phyloP scores from a whole-genome alignment of 371 early-diverging fungal genomes.

The Coemansia sp. region DNA sequence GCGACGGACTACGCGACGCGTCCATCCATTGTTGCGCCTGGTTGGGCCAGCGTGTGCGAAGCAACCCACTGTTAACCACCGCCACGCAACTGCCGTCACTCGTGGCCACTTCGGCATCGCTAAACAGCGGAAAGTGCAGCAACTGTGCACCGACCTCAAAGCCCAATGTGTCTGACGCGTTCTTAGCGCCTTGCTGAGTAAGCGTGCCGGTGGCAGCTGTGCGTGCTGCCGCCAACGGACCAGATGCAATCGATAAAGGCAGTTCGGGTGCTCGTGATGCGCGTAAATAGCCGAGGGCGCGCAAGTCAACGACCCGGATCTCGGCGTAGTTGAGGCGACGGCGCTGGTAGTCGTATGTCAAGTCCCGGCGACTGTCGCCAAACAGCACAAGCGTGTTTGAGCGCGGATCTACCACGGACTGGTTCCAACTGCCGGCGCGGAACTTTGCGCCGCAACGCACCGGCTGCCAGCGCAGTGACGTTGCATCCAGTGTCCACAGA shows the following conservation, averaged over 20 bases:
- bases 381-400: conserved; percentile 66
- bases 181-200: neutral
- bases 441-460: conserved; percentile 68
- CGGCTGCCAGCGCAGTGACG: conserved; percentile 65
- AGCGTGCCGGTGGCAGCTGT: conserved; percentile 22
- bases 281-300: conserved; percentile 63
- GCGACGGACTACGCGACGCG: neutral
- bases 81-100: conserved; percentile 57
- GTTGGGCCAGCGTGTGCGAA: conserved; percentile 67
- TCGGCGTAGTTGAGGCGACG: conserved; percentile 77
- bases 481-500: conserved; percentile 71
- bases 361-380: conserved; percentile 67
- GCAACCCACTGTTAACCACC: conserved; percentile 66
- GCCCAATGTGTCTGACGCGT: neutral
- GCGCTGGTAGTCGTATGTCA: conserved; percentile 73
- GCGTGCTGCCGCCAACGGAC: conserved; percentile 33
- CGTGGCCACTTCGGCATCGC: conserved; percentile 66
- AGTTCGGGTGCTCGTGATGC: conserved; percentile 50
- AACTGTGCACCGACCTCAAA: conserved; percentile 65
- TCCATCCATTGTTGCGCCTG: conserved; percentile 57
- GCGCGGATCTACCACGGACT: conserved; percentile 62
- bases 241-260: conserved; percentile 57
- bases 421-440: conserved; percentile 74
- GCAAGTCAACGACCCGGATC: conserved; percentile 66
- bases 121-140: conserved; percentile 64